These are phyloP conservation scores for Pseudogymnoascus sp. DNA, from an alignment of 2,329 filamentous ascomycete genomes.

Conservation along the genomic window DNA sequence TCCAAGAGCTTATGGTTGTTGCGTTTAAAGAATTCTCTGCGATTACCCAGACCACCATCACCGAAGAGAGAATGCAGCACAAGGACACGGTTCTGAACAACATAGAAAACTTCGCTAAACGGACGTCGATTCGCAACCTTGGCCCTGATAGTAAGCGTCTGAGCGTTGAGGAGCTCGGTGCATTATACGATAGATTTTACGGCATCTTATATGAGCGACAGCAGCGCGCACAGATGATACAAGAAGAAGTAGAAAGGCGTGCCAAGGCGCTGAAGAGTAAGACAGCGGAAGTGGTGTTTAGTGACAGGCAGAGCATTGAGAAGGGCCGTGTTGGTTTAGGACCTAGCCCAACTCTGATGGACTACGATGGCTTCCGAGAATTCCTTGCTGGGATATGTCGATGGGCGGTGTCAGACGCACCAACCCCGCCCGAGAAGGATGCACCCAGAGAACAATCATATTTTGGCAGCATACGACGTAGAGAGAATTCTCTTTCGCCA, in stretches of 20 bases:
- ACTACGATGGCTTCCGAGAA: conserved; percentile 92
- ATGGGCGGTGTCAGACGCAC: conserved; percentile 89
- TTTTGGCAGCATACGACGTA: conserved; percentile 41
- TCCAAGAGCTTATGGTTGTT: conserved; percentile 98
- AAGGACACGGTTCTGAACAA: conserved; percentile 91
- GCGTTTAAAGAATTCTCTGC: conserved; percentile 97
- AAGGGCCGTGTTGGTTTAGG: conserved; percentile 82
- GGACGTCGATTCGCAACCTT: conserved; percentile 90
- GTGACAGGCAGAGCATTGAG: conserved; percentile 52
- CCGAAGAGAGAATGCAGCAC: conserved; percentile 81
- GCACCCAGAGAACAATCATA: conserved; percentile 49
- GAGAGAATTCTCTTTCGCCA: conserved; percentile 30
- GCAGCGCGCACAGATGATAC: conserved; percentile 67
- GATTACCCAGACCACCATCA: conserved; percentile 88
- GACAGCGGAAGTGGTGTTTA: conserved; percentile 37
- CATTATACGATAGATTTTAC: conserved; percentile 92
- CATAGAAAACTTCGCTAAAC: conserved; percentile 94
- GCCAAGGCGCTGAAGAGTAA: conserved; percentile 54
- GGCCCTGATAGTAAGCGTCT: conserved; percentile 93
- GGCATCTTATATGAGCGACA: conserved; percentile 84
- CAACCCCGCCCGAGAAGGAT: conserved; percentile 46
- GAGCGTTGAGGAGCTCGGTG: conserved; percentile 74
- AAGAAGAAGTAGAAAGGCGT: conserved; percentile 63
- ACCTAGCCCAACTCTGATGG: conserved; percentile 86
- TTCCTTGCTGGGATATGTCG: conserved; percentile 83